These are phyloP conservation scores for Aspergillus aculeatinus DNA, from an alignment of 2,329 filamentous ascomycete genomes.

Conservation along the genomic window DNA sequence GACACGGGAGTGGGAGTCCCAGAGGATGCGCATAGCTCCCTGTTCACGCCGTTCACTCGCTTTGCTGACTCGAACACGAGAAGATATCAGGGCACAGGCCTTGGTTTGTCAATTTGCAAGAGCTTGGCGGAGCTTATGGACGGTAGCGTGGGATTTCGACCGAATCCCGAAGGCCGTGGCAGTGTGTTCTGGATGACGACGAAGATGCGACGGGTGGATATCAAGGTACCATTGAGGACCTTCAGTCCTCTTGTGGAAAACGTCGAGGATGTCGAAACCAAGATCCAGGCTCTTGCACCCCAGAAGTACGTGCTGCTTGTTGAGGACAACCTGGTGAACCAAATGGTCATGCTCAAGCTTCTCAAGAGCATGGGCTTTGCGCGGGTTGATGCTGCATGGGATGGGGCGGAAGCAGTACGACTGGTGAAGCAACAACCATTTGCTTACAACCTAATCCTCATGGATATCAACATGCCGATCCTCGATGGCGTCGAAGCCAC, in stretches of 20 bases:
- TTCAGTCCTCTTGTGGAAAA: conserved; percentile 17
- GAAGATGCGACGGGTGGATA: conserved; percentile 41
- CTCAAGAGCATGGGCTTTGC: conserved; percentile 43
- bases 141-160: conserved; percentile 49
- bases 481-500: conserved; percentile 49
- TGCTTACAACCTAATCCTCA: conserved; percentile 47
- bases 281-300: conserved; percentile 40
- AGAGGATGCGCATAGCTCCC: conserved; percentile 43
- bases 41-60: conserved; percentile 59
- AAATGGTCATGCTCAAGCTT: conserved; percentile 43
- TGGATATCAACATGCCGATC: conserved; percentile 51
- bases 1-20: conserved; percentile 58
- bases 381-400: conserved; percentile 43
- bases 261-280: conserved; percentile 22
- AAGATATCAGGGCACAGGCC: conserved; percentile 56
- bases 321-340: conserved; percentile 46
- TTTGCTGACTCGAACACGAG: conserved; percentile 56
- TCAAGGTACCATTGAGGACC: conserved; percentile 28
- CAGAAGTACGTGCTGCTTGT: conserved; percentile 44
- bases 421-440: conserved; percentile 44
- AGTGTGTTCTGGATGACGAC: conserved; percentile 56
- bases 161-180: conserved; percentile 48
- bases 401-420: conserved; percentile 47
- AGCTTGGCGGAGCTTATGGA: conserved; percentile 58
- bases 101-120: conserved; percentile 60